Conservation (phyloP, 2,329 filamentous ascomycete genomes). For the Venturia effusa region DNA sequence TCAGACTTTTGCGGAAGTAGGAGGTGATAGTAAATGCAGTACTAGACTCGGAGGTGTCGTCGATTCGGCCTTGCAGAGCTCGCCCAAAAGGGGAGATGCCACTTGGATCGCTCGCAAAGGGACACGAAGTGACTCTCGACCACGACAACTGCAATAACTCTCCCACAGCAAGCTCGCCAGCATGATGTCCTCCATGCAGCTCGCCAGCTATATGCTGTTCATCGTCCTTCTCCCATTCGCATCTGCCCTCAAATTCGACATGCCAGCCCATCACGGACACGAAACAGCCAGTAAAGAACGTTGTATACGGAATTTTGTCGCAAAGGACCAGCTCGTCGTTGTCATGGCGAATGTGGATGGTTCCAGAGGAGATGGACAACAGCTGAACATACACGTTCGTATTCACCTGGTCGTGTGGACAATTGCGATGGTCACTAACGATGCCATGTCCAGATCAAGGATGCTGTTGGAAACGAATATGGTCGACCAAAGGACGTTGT, state of each 20-base stretch:
- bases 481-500: slow-evolving; percentile 81
- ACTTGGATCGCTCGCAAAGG: not conserved
- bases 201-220: slow-evolving; percentile 26
- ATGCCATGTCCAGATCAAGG: slow-evolving; percentile 59
- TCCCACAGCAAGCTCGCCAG: not conserved
- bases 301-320: slow-evolving; percentile 94
- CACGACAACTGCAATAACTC: not conserved
- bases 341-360: slow-evolving; percentile 85
- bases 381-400: slow-evolving; percentile 85
- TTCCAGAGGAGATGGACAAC: slow-evolving; percentile 81
- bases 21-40: too few relatives aligned
- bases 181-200: slow-evolving; percentile 12
- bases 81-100: not conserved
- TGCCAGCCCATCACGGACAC: slow-evolving; percentile 56
- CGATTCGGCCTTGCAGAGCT: not conserved
- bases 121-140: not conserved
- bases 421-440: not conserved
- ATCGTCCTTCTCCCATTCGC: slow-evolving; percentile 30
- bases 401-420: not conserved
- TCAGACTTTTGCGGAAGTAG: too few relatives aligned
- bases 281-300: slow-evolving; percentile 59
- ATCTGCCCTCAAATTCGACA: slow-evolving; percentile 83
- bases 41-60: not conserved
- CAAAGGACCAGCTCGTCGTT: slow-evolving; percentile 84
- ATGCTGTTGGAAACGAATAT: slow-evolving; percentile 93